A percentile compares a stretch with the other conserved stretches of the same genome.
Conservation (phyloP, 176 grass and related monocot genomes). For the Carex parvula region DNA sequence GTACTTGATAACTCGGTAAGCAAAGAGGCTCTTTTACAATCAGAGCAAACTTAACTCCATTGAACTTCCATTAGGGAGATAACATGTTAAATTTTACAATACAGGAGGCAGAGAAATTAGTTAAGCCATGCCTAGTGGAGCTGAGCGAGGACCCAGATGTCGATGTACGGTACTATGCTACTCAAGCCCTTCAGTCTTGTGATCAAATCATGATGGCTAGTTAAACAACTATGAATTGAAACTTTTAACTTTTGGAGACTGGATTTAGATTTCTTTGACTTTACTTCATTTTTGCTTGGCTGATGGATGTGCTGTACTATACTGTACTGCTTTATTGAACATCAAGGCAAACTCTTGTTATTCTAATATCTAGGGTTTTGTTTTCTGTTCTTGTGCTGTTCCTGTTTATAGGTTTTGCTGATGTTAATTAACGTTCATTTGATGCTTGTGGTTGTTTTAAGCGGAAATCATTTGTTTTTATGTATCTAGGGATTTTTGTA, state of each 20-base stretch:
- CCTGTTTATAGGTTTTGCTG: conserved; percentile 8
- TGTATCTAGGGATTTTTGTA: conserved; percentile 11
- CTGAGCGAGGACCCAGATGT: conserved; percentile 97
- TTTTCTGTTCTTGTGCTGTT: background rate
- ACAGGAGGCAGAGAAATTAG: conserved; percentile 61
- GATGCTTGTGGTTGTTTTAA: background rate
- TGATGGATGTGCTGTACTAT: conserved; percentile 10
- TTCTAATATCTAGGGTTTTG: conserved; percentile 5
- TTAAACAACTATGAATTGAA: conserved; percentile 35
- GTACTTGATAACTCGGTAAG: conserved; percentile 79
- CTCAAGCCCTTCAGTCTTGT: conserved; percentile 70
- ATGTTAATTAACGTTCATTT: background rate
- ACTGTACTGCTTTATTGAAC: conserved; percentile 11
- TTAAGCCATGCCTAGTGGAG: conserved; percentile 83
- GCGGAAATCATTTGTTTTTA: background rate
- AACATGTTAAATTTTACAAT: conserved; percentile 27
- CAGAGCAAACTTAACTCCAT: background rate
- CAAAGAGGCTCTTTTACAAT: conserved; percentile 7
- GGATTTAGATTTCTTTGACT: conserved; percentile 18
- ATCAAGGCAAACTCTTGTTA: conserved; percentile 10
- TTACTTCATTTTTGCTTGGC: conserved; percentile 24
- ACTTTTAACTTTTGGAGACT: conserved; percentile 15
- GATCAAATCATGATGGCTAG: conserved; percentile 92
- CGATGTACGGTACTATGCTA: conserved; percentile 79
- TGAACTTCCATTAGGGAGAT: background rate